Conservation (phyloP, 2,329 filamentous ascomycete genomes). For the Sporothrix brasiliensis region DNA sequence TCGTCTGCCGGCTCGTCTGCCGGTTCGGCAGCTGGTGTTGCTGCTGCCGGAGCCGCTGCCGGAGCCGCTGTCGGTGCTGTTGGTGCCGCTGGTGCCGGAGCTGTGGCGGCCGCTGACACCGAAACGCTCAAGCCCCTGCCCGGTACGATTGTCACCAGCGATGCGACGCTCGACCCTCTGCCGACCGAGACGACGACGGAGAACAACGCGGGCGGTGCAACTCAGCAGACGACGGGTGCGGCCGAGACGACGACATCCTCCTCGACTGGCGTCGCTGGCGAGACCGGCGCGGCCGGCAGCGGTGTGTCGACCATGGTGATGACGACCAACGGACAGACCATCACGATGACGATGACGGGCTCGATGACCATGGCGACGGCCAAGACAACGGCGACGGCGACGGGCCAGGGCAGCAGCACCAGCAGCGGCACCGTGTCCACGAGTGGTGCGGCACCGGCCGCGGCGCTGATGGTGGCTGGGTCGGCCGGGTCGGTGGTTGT, state of each 20-base stretch:
- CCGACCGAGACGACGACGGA: constrained; percentile 24
- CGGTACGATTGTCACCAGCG: constrained; percentile 28
- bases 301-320: constrained; percentile 33
- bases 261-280: neutral
- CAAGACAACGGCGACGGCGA: constrained; percentile 26
- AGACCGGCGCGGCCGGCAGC: constrained; percentile 23
- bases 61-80: neutral
- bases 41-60: neutral
- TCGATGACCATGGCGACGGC: constrained; percentile 13
- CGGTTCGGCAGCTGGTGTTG: neutral
- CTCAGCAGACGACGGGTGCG: neutral
- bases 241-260: neutral
- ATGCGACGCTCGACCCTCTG: constrained; percentile 29
- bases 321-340: constrained; percentile 33
- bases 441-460: constrained; percentile 6
- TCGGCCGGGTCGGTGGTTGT: neutral
- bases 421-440: neutral
- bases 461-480: constrained; percentile 6
- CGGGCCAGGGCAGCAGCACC: neutral
- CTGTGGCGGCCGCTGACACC: neutral
- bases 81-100: constrained; percentile 8
- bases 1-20: no score
- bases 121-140: constrained; percentile 29
- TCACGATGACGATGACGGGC: constrained; percentile 34
- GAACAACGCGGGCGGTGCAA: neutral